Percentiles rank a stretch among this genome's conserved stretches.
phyloP scores from a whole-genome alignment of 176 grass and related monocot genomes.

The Oryza australiensis region DNA sequence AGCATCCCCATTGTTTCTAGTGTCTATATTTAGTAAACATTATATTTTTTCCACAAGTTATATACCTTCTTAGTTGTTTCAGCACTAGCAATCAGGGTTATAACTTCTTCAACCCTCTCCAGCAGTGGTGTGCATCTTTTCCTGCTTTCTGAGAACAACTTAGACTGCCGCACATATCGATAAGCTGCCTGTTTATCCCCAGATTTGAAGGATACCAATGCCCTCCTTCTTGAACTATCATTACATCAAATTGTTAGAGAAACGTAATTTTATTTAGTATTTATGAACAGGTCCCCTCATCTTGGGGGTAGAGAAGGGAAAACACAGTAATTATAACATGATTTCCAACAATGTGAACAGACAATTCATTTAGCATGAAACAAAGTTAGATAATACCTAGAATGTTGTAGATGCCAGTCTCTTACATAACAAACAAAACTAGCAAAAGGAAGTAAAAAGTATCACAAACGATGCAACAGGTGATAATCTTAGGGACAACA shows the following conservation, averaged over 20 bases:
- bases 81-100: slow-evolving; percentile 58
- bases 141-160: slow-evolving; percentile 69
- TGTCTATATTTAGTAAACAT: slow-evolving; percentile 1
- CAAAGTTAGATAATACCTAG: slow-evolving; percentile 11
- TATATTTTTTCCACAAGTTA: neutral
- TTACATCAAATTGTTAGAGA: slow-evolving; percentile 24
- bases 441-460: neutral
- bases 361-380: slow-evolving; percentile 27
- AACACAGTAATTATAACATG: neutral
- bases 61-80: slow-evolving; percentile 81
- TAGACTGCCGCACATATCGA: slow-evolving; percentile 62
- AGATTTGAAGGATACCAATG: slow-evolving; percentile 61
- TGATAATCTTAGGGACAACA: neutral
- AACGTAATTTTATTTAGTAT: neutral
- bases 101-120: slow-evolving; percentile 77
- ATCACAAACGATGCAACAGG: slow-evolving; percentile 16
- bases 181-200: slow-evolving; percentile 69
- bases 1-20: neutral
- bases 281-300: neutral
- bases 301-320: neutral
- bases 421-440: slow-evolving; percentile 19
- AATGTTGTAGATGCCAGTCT: neutral
- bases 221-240: slow-evolving; percentile 69
- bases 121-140: slow-evolving; percentile 50
- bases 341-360: slow-evolving; percentile 24